These are phyloP conservation scores for Rhododendron vialii DNA, from an alignment of 148 eudicot species.

Conservation along the genomic window DNA sequence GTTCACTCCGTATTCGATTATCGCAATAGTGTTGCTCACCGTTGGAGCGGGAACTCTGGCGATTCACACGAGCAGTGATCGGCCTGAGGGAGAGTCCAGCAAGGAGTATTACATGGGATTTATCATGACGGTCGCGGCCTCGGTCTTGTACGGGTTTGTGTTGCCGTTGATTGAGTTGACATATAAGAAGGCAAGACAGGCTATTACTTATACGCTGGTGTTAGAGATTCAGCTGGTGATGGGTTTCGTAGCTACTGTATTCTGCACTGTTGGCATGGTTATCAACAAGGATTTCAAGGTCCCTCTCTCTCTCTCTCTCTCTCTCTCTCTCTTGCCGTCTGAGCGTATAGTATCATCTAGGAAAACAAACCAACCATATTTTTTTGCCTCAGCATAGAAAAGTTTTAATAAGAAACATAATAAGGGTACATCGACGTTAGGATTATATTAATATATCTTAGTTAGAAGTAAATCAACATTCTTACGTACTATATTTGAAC, in stretches of 20 bases:
- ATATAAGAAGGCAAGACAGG: slow-evolving; percentile 38
- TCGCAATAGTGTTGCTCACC: slow-evolving; percentile 52
- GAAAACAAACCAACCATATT: background rate
- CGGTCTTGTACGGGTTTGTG: slow-evolving; percentile 44
- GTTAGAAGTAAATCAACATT: too few relatives aligned
- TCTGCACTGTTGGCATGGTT: slow-evolving; percentile 56
- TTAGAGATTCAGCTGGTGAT: slow-evolving; percentile 65
- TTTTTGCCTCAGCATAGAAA: too few relatives aligned
- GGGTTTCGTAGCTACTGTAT: slow-evolving; percentile 43
- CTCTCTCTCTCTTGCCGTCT: background rate
- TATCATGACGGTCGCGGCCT: slow-evolving; percentile 40
- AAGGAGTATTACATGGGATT: slow-evolving; percentile 44
- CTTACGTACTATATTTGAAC: too few relatives aligned
- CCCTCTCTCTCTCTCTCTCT: background rate
- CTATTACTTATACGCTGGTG: slow-evolving; percentile 39
- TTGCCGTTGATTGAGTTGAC: slow-evolving; percentile 51
- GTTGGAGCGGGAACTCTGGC: slow-evolving; percentile 56
- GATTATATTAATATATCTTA: too few relatives aligned
- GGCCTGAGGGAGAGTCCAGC: slow-evolving; percentile 34
- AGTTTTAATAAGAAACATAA: too few relatives aligned
- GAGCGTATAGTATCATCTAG: background rate
- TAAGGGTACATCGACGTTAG: too few relatives aligned
- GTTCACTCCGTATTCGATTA: slow-evolving; percentile 53
- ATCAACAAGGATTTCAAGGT: slow-evolving; percentile 61
- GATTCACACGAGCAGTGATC: slow-evolving; percentile 42